Base-by-base conservation (phyloP, 2,329 filamentous ascomycete genomes). In the Penicillium decumbens region DNA sequence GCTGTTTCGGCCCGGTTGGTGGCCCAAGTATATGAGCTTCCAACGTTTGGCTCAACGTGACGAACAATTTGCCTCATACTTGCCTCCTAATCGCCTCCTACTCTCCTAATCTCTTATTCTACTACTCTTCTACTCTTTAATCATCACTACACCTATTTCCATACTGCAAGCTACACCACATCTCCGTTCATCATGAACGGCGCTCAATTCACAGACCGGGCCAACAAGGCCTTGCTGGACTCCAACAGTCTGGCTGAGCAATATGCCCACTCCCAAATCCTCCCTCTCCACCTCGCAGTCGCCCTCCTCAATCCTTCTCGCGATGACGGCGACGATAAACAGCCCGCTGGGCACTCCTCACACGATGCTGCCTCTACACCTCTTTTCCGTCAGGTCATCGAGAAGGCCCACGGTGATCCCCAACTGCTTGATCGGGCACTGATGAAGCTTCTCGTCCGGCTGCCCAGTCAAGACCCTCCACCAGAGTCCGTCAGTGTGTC, bases 351-450 rank as follows among this genome's bases (percentile, higher is more conserved):
- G 42, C 89, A 92, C 65, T 78, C 79, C 4, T 82, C 85, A 24
- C 80, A 87, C 46, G 79, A 82, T 30, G 75, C 79, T 27, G 73
- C 82, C 23, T 75, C 79, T 15, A 75, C 78, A 59, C 89, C 91
- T n/a, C 82, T 98, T 46, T 95, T 97, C 77, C 84, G 89, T 59
- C 93, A 98, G 73, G 92, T 96, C 49, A 79, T 98, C 54, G 92
- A 98, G 73, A 84, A 88, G 64, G 92, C 93, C 42, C 88, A 95
- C 73, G 93, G 93, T 65, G 93, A 98, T 69, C 81, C 88, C 43
- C 92, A 97, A 71, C 77, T 87, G 37, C 85, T 97, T 63, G 89
- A 95, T 66, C 83, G 93, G 62, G 80, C 89, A 10, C 80, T 98
- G 63, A 97, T 97, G 80, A 96, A 95, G 79, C 80, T 79, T 18